Base-by-base conservation (phyloP, 2,329 filamentous ascomycete genomes). In the Pseudocercospora crystallina region DNA sequence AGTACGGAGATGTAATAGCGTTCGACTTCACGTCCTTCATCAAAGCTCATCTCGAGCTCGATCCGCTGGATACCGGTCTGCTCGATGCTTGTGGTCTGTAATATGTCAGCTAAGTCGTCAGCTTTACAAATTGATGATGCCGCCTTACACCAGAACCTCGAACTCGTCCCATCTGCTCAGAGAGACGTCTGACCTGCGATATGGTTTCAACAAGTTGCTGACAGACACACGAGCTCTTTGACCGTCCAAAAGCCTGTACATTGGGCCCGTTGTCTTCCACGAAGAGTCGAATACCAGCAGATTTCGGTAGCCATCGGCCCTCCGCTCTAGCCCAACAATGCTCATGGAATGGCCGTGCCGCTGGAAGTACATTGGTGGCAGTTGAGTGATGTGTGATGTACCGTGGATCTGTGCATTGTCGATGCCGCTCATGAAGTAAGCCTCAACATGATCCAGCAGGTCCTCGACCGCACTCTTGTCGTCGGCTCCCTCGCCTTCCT, bases 311-410 rank as follows among this genome's bases (percentile, higher is more conserved):
- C 87, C 87, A 52, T 86, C 78, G 31, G 71, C 75, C 26, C 79
- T 80, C 58, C 80, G 82, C 69, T 96, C 90, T 20, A 95, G 78
- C 0, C 92, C 92, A 47, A 97, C 77, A 44, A 97, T 90, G 0
- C 90, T 95, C 75, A 96, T 78, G 1, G 91, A 96, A 68, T 97
- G 92, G 2, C 90, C 89, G 79, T 84, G 83, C 61, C 94, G 89
- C 66, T 97, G 92, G 55, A 96, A 84, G 70, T 96, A 97, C 35
- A 97, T 85, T 0, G 94, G 91, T 34, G 92, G 85, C 7, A 92
- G 74, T 11, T 77, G 71, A 0, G 92, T 96, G 47, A 78, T 73
- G 45, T 82, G 78, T n/a, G 96, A 80, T 62, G 84, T 89, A 32
- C 80, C 74, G 5, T 73, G 64, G 5, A 71, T 72, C 43, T 80